These are phyloP conservation scores for Podila minutissima DNA, from an alignment of 192 early-diverging fungal species.

Conservation along the genomic window DNA sequence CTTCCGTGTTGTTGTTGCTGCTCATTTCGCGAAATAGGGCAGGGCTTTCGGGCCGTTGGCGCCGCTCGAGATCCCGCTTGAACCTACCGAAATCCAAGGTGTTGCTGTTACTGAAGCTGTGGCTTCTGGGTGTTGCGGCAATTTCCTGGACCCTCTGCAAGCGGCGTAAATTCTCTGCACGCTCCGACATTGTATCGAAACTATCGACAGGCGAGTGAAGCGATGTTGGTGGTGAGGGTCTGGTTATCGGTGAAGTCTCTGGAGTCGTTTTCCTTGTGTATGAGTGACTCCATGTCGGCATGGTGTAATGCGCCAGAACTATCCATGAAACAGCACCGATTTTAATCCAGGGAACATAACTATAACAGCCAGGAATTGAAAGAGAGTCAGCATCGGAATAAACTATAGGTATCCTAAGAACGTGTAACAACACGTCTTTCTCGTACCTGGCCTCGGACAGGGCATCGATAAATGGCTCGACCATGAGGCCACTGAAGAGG, in stretches of 20 bases:
- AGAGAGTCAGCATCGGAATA: no score
- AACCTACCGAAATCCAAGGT: slow-evolving; percentile 41
- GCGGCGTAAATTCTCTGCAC: not conserved
- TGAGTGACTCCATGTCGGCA: not conserved
- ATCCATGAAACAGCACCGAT: not conserved
- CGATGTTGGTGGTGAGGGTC: not conserved
- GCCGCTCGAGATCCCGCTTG: slow-evolving; percentile 33
- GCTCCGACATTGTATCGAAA: not conserved
- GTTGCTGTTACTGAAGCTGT: not conserved
- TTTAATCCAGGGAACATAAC: not conserved
- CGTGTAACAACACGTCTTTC: no score
- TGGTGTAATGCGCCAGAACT: not conserved
- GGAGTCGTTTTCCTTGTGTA: no score
- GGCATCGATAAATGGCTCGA: not conserved
- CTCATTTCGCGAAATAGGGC: slow-evolving; percentile 1
- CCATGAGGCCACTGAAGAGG: not conserved
- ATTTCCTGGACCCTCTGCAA: not conserved
- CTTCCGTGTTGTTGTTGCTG: not conserved
- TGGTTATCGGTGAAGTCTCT: not conserved
- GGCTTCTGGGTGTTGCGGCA: not conserved
- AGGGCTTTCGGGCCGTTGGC: slow-evolving; percentile 3
- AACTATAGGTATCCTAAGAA: no score
- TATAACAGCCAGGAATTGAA: not conserved
- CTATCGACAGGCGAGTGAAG: not conserved
- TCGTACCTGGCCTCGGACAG: not conserved